These are phyloP conservation scores for Vitis hybrid DNA, from an alignment of 177 flowering plant species.

Conservation along the genomic window DNA sequence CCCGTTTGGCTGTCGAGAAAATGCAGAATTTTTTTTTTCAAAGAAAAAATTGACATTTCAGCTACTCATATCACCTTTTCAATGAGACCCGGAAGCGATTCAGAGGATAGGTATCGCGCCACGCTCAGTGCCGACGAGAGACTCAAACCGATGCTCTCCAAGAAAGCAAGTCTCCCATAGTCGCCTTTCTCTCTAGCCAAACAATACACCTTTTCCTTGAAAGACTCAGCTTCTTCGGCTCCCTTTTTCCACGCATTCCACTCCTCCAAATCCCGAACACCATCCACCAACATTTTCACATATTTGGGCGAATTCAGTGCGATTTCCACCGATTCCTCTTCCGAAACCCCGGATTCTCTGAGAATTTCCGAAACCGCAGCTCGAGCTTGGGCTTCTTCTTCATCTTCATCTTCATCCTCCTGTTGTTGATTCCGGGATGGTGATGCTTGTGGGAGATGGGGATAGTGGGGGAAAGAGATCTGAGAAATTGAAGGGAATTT, in stretches of 20 bases:
- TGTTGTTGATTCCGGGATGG: conserved; percentile 3
- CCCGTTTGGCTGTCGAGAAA: neutral
- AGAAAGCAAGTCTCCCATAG: conserved; percentile 65
- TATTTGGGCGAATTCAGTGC: conserved; percentile 57
- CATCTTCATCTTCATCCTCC: conserved; percentile 5
- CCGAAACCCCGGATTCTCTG: conserved; percentile 44
- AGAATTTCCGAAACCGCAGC: conserved; percentile 50
- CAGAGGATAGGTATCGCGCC: conserved; percentile 55
- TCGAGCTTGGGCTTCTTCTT: conserved; percentile 20
- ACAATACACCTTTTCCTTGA: conserved; percentile 50
- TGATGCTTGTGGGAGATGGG: conserved; percentile 6
- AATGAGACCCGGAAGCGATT: conserved; percentile 52
- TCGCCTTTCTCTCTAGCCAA: conserved; percentile 83
- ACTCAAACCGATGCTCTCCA: conserved; percentile 77
- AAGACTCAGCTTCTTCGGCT: conserved; percentile 22
- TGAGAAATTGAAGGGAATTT: conserved; percentile 7
- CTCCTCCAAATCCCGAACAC: conserved; percentile 73
- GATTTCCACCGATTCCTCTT: conserved; percentile 41
- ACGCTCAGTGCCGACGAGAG: conserved; percentile 56
- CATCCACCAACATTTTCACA: conserved; percentile 52
- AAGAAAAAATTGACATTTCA: neutral
- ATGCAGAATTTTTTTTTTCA: neutral
- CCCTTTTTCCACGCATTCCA: conserved; percentile 42
- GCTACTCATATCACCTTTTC: conserved; percentile 41
- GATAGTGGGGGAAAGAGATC: neutral